Conservation (phyloP, 768 basidiomycete genomes). For the Scleroderma bovista region DNA sequence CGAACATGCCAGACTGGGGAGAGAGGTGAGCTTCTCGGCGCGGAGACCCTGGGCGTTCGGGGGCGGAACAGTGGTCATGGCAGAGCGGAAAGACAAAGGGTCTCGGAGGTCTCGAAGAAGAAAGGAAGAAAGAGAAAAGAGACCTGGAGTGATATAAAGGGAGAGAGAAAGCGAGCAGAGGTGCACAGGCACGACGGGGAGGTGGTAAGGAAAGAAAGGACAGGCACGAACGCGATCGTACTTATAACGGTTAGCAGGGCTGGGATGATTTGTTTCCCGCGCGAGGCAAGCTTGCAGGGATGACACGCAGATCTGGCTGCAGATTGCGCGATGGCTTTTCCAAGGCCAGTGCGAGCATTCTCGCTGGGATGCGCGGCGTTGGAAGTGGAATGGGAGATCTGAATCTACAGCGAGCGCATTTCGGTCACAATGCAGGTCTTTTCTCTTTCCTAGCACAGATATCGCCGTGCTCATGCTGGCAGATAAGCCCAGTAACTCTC, state of each 20-base stretch:
- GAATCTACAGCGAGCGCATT: constrained; percentile 6
- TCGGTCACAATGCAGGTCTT: constrained; percentile 8
- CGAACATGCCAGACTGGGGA: constrained; percentile 66
- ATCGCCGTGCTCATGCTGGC: constrained; percentile 5
- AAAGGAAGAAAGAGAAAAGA: constrained; percentile 13
- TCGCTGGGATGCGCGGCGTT: constrained; percentile 9
- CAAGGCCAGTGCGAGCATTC: constrained; percentile 9
- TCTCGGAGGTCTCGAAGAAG: not conserved
- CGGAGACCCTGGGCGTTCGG: constrained; percentile 29
- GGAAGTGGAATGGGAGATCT: constrained; percentile 10
- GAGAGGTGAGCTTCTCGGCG: constrained; percentile 57
- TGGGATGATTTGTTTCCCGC: constrained; percentile 11
- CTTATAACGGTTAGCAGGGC: constrained; percentile 16
- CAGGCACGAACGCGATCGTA: constrained; percentile 4
- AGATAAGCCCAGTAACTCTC: constrained; percentile 11
- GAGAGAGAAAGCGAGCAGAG: not conserved
- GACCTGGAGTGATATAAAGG: not conserved
- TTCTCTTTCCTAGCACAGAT: constrained; percentile 7
- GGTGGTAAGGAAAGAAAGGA: constrained; percentile 12
- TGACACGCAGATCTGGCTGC: not conserved
- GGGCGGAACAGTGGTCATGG: constrained; percentile 33
- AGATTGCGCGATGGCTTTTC: constrained; percentile 5
- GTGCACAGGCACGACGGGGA: constrained; percentile 3
- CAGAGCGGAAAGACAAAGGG: constrained; percentile 6
- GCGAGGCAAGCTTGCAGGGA: constrained; percentile 9